Evolutionary conservation across 805 yeast genomes (phyloP), one percentile per base, ranked within the genome.

Genomic region (Wickerhamomyces canadensis): DNA sequence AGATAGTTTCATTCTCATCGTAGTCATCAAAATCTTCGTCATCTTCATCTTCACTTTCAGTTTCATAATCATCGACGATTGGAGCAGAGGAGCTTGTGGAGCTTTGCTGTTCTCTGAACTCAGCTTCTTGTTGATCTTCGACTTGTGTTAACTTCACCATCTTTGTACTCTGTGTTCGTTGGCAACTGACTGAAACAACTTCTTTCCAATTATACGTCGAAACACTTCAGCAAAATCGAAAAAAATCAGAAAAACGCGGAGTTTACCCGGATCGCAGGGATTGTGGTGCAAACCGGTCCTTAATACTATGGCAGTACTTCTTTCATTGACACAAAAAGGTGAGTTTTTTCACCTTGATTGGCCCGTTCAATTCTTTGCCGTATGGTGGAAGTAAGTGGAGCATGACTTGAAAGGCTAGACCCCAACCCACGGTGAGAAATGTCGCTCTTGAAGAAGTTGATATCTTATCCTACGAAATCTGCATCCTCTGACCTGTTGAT

Each of bases 131-230:
- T 34, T 55, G 65, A 48, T 78, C 86, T 61, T 74, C 80, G 48
- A 83, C 73, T 65, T 78, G 81, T 35, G 86, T 80, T 53, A 84
- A 76, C 54, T 78, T 79, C 49, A 84, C 93, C 93, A 84, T 84
- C 44, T 12, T 26, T 26, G 15, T 7, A 26, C 15, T 14, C 12
- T 26, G 28, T 13, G n/a, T 7, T 12, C 10, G 14, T 30, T 30
- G n/a, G 15, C 14, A 11, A 19, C n/a, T n/a, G n/a, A n/a, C n/a
- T n/a, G n/a, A n/a, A n/a, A n/a, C n/a, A n/a, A n/a, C n/a, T n/a
- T n/a, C n/a, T n/a, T n/a, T n/a, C n/a, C n/a, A n/a, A n/a, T n/a
- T n/a, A n/a, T n/a, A n/a, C 31, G 19, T 21, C 40, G 34, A 37
- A 23, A 40, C 29, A 31, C 11, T 19, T 26, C 24, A 19, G 16